Conservation (phyloP, 345 rosid species). For the Lepidium aucheri region DNA sequence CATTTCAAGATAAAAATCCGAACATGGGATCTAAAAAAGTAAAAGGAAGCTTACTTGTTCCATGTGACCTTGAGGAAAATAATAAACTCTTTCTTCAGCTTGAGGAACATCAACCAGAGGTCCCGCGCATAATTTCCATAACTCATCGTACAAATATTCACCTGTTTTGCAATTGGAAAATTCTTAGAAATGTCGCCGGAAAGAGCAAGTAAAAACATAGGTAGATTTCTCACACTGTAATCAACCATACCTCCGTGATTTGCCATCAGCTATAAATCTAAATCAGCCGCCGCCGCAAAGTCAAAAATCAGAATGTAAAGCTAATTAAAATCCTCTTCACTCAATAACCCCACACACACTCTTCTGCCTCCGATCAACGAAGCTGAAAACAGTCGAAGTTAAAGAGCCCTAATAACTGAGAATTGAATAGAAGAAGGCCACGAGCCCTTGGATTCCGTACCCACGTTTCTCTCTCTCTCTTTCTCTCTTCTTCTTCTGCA, state of each 20-base stretch:
- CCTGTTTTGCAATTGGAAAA: slow-evolving; percentile 1
- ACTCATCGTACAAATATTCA: slow-evolving; percentile 49
- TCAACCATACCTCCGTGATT: slow-evolving; percentile 40
- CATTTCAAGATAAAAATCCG: not conserved
- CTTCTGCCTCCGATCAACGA: not conserved
- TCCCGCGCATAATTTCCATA: slow-evolving; percentile 89
- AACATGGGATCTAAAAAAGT: slow-evolving; percentile 6
- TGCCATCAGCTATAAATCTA: slow-evolving; percentile 32
- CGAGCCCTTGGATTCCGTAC: slow-evolving; percentile 16
- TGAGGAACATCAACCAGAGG: slow-evolving; percentile 73
- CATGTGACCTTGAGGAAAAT: slow-evolving; percentile 96
- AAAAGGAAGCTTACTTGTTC: slow-evolving; percentile 48
- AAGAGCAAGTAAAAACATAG: not conserved
- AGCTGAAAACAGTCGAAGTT: not conserved
- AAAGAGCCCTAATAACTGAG: not conserved
- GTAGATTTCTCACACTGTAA: slow-evolving; percentile 13
- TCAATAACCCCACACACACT: not conserved
- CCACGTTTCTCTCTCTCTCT: slow-evolving; percentile 2
- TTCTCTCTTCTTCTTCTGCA: slow-evolving; percentile 1
- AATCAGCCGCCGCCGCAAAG: not conserved
- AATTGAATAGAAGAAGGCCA: not conserved
- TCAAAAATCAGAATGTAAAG: not conserved
- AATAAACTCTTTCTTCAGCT: slow-evolving; percentile 52
- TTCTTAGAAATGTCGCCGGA: not conserved
- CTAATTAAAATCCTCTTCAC: not conserved